Evolutionary conservation across 768 basidiomycete species (phyloP), one percentile per base, ranked within the genome.

Genomic region (Pluteus cervinus): DNA sequence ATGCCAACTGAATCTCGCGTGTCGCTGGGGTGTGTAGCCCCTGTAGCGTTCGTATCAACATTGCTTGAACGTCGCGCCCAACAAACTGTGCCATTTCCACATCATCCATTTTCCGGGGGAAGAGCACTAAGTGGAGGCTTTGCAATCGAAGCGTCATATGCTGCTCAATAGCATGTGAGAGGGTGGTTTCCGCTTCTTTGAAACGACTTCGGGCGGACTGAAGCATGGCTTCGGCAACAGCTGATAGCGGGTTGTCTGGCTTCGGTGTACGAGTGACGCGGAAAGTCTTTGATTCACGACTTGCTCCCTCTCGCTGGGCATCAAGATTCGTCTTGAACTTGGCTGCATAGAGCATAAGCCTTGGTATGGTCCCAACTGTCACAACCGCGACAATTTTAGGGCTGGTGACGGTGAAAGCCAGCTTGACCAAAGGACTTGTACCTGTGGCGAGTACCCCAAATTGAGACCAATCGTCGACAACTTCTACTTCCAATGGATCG

Each of bases 221-320:
- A 25, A 91, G 57, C 77, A 90, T 86, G 21, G 87, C 85, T 44
- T 85, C 78, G 2, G 89, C 88, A n/a, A 91, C 86, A 9, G 83
- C 76, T 2, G 86, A 86, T 11, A 92, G 63, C 2, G 88, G 80
- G 45, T 88, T 89, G 35, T 81, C 81, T 5, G 84, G 84, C 49
- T 76, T 81, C 4, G 83, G 80, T 4, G 71, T 65, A n/a, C 75
- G 75, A 10, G 78, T 76, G n/a, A 73, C 69, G 16, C 82, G 69
- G 68, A 86, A 92, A 1, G 81, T 79, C 41, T 71, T 72, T 1
- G 88, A 90, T 59, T 89, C 86, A 25, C 78, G 69, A 44, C 77
- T 79, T 3, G 90, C 90, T 1, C 82, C 86, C 45, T 79, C 74
- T 29, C 75, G 69, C 54, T 92, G 88, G 4, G 71, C 65, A 25